phyloP scores from a whole-genome alignment of 2,329 filamentous ascomycete species.

The Fusarium vanettenii region DNA sequence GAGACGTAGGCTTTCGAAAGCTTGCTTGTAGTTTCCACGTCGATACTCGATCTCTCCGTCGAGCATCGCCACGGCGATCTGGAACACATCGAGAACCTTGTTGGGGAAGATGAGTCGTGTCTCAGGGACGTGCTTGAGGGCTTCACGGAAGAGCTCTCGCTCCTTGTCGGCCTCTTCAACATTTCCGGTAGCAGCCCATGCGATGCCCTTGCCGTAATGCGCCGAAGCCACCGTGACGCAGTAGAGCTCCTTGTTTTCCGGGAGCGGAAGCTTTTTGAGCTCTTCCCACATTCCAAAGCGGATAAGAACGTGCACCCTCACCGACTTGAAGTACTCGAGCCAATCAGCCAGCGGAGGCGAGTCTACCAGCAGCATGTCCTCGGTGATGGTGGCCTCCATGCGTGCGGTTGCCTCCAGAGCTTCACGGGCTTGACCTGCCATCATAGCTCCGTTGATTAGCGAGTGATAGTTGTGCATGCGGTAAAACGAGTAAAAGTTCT shows the following conservation, averaged over 20 bases:
- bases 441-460: conserved; percentile 81
- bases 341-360: conserved; percentile 82
- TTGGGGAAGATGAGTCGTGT: conserved; percentile 66
- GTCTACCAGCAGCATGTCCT: conserved; percentile 70
- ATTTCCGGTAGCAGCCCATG: conserved; percentile 68
- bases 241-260: conserved; percentile 70
- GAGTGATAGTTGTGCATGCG: conserved; percentile 81
- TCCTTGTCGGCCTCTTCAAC: conserved; percentile 66
- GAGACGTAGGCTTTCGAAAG: conserved; percentile 68
- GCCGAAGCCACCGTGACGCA: conserved; percentile 75
- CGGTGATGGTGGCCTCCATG: conserved; percentile 72
- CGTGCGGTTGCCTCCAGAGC: conserved; percentile 68
- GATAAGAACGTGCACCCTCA: conserved; percentile 77
- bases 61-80: conserved; percentile 72
- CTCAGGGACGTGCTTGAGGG: conserved; percentile 63
- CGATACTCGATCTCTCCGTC: conserved; percentile 81
- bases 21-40: conserved; percentile 64
- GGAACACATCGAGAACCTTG: conserved; percentile 20
- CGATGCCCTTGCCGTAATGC: conserved; percentile 77
- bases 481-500: conserved; percentile 83
- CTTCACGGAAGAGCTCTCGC: conserved; percentile 61
- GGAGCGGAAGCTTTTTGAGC: conserved; percentile 67
- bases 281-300: conserved; percentile 80
- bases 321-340: conserved; percentile 76
- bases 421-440: conserved; percentile 72